Percentiles rank a stretch among this genome's conserved stretches.
phyloP scores from a whole-genome alignment of 225 moss, liverwort and hornwort genomes.

The Polytrichum commune region DNA sequence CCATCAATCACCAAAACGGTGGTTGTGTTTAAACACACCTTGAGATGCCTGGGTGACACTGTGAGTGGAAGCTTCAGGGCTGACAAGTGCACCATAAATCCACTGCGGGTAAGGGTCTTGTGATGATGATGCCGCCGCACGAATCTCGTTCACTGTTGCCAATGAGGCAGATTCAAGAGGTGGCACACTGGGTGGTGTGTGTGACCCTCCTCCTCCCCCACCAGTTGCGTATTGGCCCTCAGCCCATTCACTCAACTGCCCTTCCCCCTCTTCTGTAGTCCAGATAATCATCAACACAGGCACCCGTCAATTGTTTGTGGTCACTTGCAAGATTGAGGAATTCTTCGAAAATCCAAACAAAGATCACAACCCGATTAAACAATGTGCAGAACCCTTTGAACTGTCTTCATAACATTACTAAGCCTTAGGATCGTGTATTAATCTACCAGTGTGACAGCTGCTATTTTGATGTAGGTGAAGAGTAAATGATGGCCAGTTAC shows the following conservation, averaged over 20 bases:
- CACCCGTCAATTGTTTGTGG: neutral
- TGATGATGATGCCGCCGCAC: constrained; percentile 62
- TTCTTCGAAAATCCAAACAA: neutral
- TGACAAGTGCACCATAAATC: constrained; percentile 88
- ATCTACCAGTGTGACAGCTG: too few species aligned
- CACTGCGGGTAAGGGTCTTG: constrained; percentile 85
- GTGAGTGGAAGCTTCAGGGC: constrained; percentile 35
- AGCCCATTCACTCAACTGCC: constrained; percentile 54
- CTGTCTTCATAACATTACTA: neutral
- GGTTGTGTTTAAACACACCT: constrained; percentile 15
- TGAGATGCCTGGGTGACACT: constrained; percentile 19
- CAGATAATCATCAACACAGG: neutral
- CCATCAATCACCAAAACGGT: too few species aligned
- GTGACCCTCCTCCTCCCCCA: constrained; percentile 5
- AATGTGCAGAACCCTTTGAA: neutral
- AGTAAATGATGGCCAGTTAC: too few species aligned
- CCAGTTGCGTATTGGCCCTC: constrained; percentile 38
- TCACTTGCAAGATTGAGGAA: too few species aligned
- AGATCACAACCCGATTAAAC: neutral
- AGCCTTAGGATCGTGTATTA: neutral
- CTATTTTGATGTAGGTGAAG: too few species aligned
- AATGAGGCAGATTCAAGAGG: constrained; percentile 41
- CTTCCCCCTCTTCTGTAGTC: constrained; percentile 45
- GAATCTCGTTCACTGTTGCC: constrained; percentile 69
- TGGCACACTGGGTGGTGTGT: constrained; percentile 40